phyloP scores from a whole-genome alignment of 257 asterid genomes.

The Scutellaria galericulata region DNA sequence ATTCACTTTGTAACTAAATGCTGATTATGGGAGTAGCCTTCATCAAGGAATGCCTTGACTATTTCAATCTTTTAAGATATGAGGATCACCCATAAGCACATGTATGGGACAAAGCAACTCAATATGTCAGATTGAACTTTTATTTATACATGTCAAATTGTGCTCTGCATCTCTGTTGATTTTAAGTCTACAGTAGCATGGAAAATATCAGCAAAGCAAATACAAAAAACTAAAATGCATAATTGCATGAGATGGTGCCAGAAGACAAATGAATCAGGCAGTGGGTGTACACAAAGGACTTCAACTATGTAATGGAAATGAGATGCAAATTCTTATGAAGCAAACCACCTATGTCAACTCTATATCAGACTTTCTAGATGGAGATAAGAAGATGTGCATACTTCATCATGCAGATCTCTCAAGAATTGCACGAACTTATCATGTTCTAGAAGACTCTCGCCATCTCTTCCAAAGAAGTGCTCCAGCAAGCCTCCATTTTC shows the following conservation, averaged over 20 bases:
- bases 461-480: slow-evolving; percentile 80
- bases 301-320: slow-evolving; percentile 13
- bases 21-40: slow-evolving; percentile 14
- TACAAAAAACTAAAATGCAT: slow-evolving; percentile 15
- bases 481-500: slow-evolving; percentile 86
- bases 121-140: background rate
- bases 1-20: slow-evolving; percentile 5
- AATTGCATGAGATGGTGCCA: slow-evolving; percentile 25
- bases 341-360: slow-evolving; percentile 22
- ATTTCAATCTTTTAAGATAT: background rate
- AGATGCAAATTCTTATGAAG: slow-evolving; percentile 10
- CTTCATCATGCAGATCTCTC: slow-evolving; percentile 80
- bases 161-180: slow-evolving; percentile 13
- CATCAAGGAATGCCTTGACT: slow-evolving; percentile 15
- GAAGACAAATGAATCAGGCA: slow-evolving; percentile 12
- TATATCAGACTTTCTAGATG: slow-evolving; percentile 15
- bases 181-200: background rate
- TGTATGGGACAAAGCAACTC: slow-evolving; percentile 16
- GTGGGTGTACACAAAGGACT: slow-evolving; percentile 13
- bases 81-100: background rate
- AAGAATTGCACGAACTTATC: slow-evolving; percentile 75
- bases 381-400: slow-evolving; percentile 44
- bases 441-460: slow-evolving; percentile 62
- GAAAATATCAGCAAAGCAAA: background rate
- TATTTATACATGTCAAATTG: background rate